Conservation (phyloP, 2,329 filamentous ascomycete species). For the Pseudogymnoascus sp. region DNA sequence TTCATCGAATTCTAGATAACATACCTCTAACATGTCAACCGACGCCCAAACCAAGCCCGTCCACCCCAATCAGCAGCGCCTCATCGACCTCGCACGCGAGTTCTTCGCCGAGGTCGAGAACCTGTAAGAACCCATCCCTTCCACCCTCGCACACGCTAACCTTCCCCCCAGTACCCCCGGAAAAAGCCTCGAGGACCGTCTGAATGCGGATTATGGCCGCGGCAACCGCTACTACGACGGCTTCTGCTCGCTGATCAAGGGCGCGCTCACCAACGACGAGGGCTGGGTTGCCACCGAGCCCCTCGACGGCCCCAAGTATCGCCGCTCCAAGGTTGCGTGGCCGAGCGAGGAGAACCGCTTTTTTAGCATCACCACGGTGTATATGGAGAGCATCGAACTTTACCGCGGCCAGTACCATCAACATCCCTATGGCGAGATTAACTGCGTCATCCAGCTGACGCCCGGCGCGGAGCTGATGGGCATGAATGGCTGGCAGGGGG, state of each 20-base stretch:
- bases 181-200: conserved; percentile 34
- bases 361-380: conserved; percentile 49
- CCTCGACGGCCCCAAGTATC: conserved; percentile 38
- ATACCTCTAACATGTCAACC: not conserved
- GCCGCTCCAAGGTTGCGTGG: conserved; percentile 36
- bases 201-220: conserved; percentile 37
- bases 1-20: not conserved
- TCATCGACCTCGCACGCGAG: conserved; percentile 13
- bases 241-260: conserved; percentile 31
- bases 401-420: conserved; percentile 45
- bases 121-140: conserved; percentile 18
- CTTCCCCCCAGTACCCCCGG: conserved; percentile 32
- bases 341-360: conserved; percentile 39
- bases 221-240: conserved; percentile 36
- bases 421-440: conserved; percentile 48
- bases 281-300: conserved; percentile 38
- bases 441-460: conserved; percentile 45
- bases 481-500: conserved; percentile 47
- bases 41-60: not conserved
- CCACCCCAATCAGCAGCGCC: conserved; percentile 11
- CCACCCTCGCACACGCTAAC: not conserved
- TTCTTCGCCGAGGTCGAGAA: conserved; percentile 26
- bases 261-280: conserved; percentile 30
- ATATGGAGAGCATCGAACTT: conserved; percentile 41
- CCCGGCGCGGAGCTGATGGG: conserved; percentile 41